Evolutionary conservation across 2,329 filamentous ascomycete genomes (phyloP).

Genomic region (Ceratocystiopsis brevicomis): DNA sequence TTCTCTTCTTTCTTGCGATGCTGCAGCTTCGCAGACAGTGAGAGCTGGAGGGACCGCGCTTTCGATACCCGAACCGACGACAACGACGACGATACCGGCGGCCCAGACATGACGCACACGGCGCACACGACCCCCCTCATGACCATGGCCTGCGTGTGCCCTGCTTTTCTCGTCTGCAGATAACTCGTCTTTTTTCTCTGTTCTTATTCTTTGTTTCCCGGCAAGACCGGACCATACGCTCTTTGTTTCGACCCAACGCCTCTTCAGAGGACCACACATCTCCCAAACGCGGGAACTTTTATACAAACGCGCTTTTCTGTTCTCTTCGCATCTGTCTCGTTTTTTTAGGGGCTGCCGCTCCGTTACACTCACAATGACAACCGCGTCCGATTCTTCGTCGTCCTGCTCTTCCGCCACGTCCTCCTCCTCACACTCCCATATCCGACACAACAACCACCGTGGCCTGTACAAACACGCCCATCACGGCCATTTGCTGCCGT

Average conservation of each 20-base stretch:
- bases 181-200: background rate
- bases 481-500: no score
- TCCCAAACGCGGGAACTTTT: background rate
- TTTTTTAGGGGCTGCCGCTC: no score
- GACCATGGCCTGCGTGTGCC: constrained; percentile 11
- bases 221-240: background rate
- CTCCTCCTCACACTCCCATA: constrained; percentile 6
- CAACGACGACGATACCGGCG: background rate
- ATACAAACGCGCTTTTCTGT: background rate
- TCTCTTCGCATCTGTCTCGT: background rate
- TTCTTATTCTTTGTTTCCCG: background rate
- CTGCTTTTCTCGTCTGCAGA: background rate
- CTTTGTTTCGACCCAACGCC: background rate
- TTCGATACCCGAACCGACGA: background rate
- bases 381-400: background rate
- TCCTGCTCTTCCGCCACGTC: background rate
- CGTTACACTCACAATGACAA: no score
- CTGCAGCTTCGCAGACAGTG: constrained; percentile 6
- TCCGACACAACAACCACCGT: constrained; percentile 4
- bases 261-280: background rate
- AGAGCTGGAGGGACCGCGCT: constrained; percentile 5
- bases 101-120: constrained; percentile 5
- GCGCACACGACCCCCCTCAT: constrained; percentile 7
- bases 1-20: background rate
- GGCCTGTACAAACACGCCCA: no score